A percentile compares a stretch with the other conserved stretches of the same genome.
Conservation (phyloP, 2,329 filamentous ascomycete genomes). For the Beauveria sp. region DNA sequence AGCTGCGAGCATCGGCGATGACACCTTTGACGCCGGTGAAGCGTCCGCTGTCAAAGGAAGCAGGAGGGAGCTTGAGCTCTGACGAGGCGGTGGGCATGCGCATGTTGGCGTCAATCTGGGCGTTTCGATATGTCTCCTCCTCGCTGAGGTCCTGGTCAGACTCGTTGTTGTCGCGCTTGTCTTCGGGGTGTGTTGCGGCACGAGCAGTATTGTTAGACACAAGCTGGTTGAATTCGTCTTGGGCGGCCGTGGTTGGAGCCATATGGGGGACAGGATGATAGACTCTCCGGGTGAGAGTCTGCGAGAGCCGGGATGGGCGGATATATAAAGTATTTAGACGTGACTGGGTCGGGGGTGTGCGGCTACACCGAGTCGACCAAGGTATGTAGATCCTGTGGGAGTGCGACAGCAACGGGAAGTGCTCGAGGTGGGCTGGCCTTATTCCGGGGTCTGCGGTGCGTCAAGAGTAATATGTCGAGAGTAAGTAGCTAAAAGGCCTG, state of each 20-base stretch:
- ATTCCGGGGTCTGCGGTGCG: background rate
- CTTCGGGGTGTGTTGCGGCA: conserved; percentile 48
- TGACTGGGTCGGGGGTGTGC: background rate
- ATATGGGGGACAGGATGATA: conserved; percentile 24
- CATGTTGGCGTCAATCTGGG: conserved; percentile 57
- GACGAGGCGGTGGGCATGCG: conserved; percentile 48
- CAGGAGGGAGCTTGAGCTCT: conserved; percentile 53
- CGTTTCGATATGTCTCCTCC: conserved; percentile 45
- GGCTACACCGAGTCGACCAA: background rate
- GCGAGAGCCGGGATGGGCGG: conserved; percentile 6
- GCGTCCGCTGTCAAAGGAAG: conserved; percentile 57
- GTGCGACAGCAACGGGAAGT: background rate
- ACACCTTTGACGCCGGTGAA: conserved; percentile 81
- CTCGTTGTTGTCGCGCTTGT: conserved; percentile 41
- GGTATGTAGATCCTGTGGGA: conserved; percentile 1
- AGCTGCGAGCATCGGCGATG: conserved; percentile 74
- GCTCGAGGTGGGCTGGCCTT: conserved; percentile 1
- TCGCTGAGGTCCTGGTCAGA: conserved; percentile 48
- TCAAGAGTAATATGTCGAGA: background rate
- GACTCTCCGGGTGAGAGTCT: conserved; percentile 7
- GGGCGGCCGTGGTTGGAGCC: conserved; percentile 47
- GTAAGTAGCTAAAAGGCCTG: background rate
- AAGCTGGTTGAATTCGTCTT: conserved; percentile 60
- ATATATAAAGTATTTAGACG: conserved; percentile 5
- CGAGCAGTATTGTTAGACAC: conserved; percentile 47